phyloP scores from a whole-genome alignment of 129 eudicot genomes.

The Flaveria trinervia region DNA sequence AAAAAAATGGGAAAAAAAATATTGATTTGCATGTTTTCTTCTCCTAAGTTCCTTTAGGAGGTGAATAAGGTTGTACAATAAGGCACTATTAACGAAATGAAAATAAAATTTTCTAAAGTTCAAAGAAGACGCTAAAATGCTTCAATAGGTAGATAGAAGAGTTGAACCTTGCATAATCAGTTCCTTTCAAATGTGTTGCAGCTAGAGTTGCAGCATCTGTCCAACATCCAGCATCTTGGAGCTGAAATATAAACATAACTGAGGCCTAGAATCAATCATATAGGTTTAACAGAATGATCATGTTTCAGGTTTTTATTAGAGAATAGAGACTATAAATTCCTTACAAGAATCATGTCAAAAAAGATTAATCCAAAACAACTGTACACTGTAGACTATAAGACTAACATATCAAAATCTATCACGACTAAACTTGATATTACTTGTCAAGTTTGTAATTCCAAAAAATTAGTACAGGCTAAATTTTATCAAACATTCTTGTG shows the following conservation, averaged over 20 bases:
- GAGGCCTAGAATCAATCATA: constrained; percentile 7
- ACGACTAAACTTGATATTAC: too few species aligned
- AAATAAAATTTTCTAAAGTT: neutral
- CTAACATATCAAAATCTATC: too few species aligned
- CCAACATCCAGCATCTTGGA: constrained; percentile 99
- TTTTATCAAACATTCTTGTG: too few species aligned
- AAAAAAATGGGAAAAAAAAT: neutral
- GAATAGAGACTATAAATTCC: neutral
- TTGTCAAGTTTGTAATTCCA: too few species aligned
- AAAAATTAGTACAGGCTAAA: too few species aligned
- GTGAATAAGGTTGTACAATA: neutral
- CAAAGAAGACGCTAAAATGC: neutral
- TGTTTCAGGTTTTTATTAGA: neutral
- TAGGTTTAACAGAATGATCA: neutral
- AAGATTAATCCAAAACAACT: neutral
- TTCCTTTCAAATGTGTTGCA: constrained; percentile 93
- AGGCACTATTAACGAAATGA: neutral
- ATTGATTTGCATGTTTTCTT: constrained; percentile 1
- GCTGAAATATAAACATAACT: constrained; percentile 47
- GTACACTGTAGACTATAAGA: too few species aligned
- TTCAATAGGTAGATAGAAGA: constrained; percentile 27
- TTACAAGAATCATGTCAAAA: neutral
- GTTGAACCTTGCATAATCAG: constrained; percentile 86
- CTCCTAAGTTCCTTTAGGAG: neutral
- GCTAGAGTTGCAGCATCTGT: constrained; percentile 99